Evolutionary conservation across 768 basidiomycete genomes (phyloP).

Genomic region (Leccinum broughii): DNA sequence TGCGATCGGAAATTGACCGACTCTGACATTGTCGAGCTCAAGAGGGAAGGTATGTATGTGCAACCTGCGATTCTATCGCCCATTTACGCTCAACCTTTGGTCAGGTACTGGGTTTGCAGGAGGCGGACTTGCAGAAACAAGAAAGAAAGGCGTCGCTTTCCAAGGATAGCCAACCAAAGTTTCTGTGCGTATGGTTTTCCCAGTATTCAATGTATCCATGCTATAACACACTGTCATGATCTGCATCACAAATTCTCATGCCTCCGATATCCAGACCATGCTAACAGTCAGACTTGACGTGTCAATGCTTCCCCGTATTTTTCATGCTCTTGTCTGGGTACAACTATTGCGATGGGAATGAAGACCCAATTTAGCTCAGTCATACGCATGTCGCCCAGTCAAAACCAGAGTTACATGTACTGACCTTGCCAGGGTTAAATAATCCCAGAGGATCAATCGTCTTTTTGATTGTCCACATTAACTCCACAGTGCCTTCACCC

Average conservation of each 20-base stretch:
- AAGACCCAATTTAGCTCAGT: neutral
- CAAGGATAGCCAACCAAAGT: slow-evolving; percentile 56
- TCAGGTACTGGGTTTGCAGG: slow-evolving; percentile 91
- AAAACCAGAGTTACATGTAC: slow-evolving; percentile 6
- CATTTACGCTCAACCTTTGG: neutral
- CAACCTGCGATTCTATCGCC: neutral
- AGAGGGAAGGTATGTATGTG: slow-evolving; percentile 73
- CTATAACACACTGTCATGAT: neutral
- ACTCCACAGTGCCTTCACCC: slow-evolving; percentile 74
- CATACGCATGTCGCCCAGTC: neutral
- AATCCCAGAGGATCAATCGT: slow-evolving; percentile 72
- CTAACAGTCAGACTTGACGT: neutral
- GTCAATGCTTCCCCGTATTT: neutral
- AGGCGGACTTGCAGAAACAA: slow-evolving; percentile 91
- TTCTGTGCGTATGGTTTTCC: slow-evolving; percentile 5
- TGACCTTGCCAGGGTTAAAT: slow-evolving; percentile 86
- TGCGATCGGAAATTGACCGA: slow-evolving; percentile 71
- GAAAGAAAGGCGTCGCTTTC: slow-evolving; percentile 78
- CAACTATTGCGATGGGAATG: neutral
- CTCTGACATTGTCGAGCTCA: slow-evolving; percentile 78
- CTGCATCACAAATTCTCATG: neutral
- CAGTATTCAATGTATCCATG: neutral
- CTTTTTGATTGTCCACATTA: slow-evolving; percentile 83
- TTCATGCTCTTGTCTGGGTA: slow-evolving; percentile 31
- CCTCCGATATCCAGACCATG: neutral